Evolutionary conservation across 306 rosid species (phyloP), one percentile per base, ranked within the genome.

Genomic region (Quercus mongolica): DNA sequence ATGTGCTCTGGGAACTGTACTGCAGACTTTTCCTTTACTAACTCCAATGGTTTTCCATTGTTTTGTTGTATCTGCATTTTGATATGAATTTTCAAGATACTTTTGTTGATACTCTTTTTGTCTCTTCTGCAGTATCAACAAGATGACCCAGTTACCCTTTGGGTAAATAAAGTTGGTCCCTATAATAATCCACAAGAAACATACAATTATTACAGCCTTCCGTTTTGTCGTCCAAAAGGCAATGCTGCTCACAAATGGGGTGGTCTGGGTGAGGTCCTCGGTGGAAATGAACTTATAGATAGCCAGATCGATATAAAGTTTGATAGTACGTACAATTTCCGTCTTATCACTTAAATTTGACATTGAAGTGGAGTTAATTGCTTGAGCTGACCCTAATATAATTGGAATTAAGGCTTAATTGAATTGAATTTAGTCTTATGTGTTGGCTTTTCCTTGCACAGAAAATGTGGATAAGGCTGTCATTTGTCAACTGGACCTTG

Each of bases 81-180:
- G 28, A 35, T 12, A 13, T 35, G 72, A 68, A 68, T 46, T 68
- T 46, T 49, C 19, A 9, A 49, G 11, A 35, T 46, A 35, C 38
- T 21, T 68, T 19, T 33, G 11, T 68, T 38, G 72, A 68, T 33
- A 18, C 17, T 49, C 25, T 1, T 57, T 54, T 73, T 67, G 26
- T 73, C 79, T 74, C 59, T 82, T 69, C 73, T 87, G 91, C 92
- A 95, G 99, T 95, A 91, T 82, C 88, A 87, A 85, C 49, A 41
- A 75, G 92, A 82, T 2, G 97, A 95, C 3, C 33, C 76, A 6
- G 97, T 95, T 82, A 89, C 78, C 59, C 99, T 95, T 35, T 95
- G 99, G 99, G 99, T 93, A 72, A 95, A 95, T 86, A 95, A 95
- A 91, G 99, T 95, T 56, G 99, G 98, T 38, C 99, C 99, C 3